Conservation (phyloP, 176 grass and related monocot genomes). For the Echinochloa phyllopogon region DNA sequence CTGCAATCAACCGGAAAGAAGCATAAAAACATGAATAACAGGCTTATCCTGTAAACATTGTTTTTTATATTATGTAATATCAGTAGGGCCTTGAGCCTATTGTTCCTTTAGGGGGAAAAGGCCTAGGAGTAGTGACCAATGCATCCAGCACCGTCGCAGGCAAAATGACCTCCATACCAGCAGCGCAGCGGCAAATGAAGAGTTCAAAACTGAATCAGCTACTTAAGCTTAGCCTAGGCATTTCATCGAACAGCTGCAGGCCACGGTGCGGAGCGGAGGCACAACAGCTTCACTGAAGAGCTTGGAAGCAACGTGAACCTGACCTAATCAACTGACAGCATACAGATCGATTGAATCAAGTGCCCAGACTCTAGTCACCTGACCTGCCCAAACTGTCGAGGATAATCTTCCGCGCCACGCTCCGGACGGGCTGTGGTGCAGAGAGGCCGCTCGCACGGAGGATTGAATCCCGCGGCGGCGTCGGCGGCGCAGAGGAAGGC, state of each 20-base stretch:
- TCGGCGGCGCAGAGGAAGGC: neutral
- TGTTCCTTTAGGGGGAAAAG: too few relatives aligned
- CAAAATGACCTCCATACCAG: neutral
- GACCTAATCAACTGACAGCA: neutral
- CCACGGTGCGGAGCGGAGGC: neutral
- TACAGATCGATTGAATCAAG: neutral
- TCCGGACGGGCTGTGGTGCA: neutral
- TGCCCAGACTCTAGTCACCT: neutral
- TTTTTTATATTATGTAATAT: too few relatives aligned
- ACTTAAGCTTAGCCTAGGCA: neutral
- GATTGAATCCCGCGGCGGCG: neutral
- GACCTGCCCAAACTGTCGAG: neutral
- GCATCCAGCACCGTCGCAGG: neutral
- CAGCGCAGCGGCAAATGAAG: neutral
- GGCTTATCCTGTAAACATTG: too few relatives aligned
- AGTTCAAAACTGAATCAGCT: neutral
- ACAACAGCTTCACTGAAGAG: neutral
- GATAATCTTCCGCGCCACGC: neutral
- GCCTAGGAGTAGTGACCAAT: neutral
- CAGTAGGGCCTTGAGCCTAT: too few relatives aligned
- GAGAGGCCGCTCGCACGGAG: neutral
- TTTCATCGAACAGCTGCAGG: slow-evolving; percentile 28
- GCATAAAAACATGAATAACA: neutral
- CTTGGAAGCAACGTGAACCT: neutral
- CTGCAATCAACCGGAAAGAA: neutral